These are phyloP conservation scores for Saccharomycopsis sp. DNA, from an alignment of 805 yeast genomes.

Conservation along the genomic window DNA sequence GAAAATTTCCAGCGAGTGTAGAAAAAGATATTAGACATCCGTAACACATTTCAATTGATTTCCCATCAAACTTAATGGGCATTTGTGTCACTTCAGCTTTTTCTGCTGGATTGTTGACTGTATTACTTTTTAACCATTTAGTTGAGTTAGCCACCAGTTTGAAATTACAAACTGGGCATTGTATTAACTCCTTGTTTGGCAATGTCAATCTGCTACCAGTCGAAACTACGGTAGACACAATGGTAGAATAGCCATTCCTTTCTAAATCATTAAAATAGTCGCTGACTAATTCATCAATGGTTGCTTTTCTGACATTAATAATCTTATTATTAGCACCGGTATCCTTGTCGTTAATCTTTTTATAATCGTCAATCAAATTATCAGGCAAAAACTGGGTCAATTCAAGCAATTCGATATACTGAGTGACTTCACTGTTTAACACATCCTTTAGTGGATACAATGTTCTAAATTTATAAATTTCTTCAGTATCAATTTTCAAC, in stretches of 20 bases:
- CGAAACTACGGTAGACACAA: conserved; percentile 42
- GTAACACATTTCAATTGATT: conserved; percentile 31
- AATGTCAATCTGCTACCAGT: conserved; percentile 38
- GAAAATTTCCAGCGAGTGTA: conserved; percentile 30
- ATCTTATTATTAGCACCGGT: conserved; percentile 12
- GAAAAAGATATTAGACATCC: conserved; percentile 33
- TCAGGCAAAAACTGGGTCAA: conserved; percentile 8
- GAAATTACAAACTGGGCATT: conserved; percentile 35
- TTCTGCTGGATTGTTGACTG: conserved; percentile 31
- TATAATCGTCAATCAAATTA: not conserved
- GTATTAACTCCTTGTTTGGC: conserved; percentile 24
- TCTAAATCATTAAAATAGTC: conserved; percentile 37
- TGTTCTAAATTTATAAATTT: conserved; percentile 24
- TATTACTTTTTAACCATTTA: conserved; percentile 36
- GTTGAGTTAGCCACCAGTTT: conserved; percentile 33
- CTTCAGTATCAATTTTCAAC: conserved; percentile 23
- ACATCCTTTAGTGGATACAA: conserved; percentile 38
- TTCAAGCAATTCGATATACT: conserved; percentile 13
- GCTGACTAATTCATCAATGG: conserved; percentile 36
- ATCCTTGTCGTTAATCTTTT: conserved; percentile 6
- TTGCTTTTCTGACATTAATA: conserved; percentile 34
- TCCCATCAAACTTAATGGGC: no score
- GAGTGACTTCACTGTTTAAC: conserved; percentile 31
- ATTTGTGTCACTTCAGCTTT: not conserved
- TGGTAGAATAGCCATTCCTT: conserved; percentile 38